A percentile compares a stretch with the other conserved stretches of the same genome.
phyloP scores from a whole-genome alignment of 2,329 filamentous ascomycete species.

The Epichloe glyceriae region DNA sequence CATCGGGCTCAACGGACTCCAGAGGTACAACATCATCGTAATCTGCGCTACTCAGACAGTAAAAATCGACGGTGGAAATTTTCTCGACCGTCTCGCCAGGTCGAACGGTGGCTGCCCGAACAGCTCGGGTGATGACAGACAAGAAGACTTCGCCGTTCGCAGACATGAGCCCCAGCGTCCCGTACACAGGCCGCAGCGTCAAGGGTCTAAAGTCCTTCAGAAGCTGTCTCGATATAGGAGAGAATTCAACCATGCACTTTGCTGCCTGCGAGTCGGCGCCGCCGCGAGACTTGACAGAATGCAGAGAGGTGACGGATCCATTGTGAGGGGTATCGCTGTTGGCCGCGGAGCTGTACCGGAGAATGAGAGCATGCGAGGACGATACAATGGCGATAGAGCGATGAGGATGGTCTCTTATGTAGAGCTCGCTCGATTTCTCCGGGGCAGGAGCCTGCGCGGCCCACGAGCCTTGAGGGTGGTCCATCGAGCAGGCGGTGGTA shows the following conservation, averaged over 20 bases:
- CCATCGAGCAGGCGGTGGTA: conserved; percentile 25
- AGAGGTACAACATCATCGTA: conserved; percentile 64
- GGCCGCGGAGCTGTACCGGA: conserved; percentile 62
- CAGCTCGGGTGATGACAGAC: conserved; percentile 71
- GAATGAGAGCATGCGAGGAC: conserved; percentile 65
- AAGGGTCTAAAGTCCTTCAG: conserved; percentile 66
- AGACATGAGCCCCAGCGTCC: conserved; percentile 79
- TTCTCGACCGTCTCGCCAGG: conserved; percentile 82
- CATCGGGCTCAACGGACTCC: conserved; percentile 38
- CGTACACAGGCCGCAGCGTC: conserved; percentile 61
- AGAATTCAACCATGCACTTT: conserved; percentile 83
- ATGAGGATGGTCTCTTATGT: conserved; percentile 76
- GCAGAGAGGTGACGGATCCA: conserved; percentile 43
- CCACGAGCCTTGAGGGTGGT: conserved; percentile 32
- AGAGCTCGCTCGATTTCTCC: conserved; percentile 59
- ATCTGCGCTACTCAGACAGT: conserved; percentile 75
- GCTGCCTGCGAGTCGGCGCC: conserved; percentile 33
- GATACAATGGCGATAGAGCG: conserved; percentile 81
- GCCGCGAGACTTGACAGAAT: conserved; percentile 31
- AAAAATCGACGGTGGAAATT: conserved; percentile 80
- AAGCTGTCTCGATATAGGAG: conserved; percentile 48
- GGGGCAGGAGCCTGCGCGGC: conserved; percentile 33
- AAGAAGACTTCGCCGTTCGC: conserved; percentile 78
- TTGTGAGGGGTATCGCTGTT: conserved; percentile 41
- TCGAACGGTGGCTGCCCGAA: conserved; percentile 66